Conservation (phyloP, 2,329 filamentous ascomycete genomes). For the Neoascochyta sp. region DNA sequence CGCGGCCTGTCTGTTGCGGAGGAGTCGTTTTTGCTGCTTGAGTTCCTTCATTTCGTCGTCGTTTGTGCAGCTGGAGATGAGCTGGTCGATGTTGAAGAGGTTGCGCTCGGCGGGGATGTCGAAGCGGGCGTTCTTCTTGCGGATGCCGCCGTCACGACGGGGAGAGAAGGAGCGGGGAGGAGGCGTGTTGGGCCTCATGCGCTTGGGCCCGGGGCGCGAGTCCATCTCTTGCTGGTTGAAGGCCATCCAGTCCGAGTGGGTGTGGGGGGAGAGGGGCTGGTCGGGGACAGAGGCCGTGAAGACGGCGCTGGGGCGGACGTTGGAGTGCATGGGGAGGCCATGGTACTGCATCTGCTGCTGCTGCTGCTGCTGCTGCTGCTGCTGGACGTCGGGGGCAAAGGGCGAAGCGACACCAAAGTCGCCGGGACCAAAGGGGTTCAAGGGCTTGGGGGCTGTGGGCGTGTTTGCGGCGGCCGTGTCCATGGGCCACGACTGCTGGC, state of each 20-base stretch:
- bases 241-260: slow-evolving; percentile 57
- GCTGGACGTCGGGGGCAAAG: slow-evolving; percentile 43
- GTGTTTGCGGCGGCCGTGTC: slow-evolving; percentile 69
- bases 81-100: slow-evolving; percentile 87
- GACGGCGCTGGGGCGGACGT: slow-evolving; percentile 48
- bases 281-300: slow-evolving; percentile 45
- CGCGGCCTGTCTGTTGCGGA: slow-evolving; percentile 96
- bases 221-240: slow-evolving; percentile 51
- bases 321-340: slow-evolving; percentile 36
- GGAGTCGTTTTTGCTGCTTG: slow-evolving; percentile 93
- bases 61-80: slow-evolving; percentile 83
- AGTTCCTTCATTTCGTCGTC: slow-evolving; percentile 96
- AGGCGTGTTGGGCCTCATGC: slow-evolving; percentile 63
- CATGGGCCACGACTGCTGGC: slow-evolving; percentile 58
- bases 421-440: slow-evolving; percentile 57
- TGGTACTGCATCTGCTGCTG: slow-evolving; percentile 40
- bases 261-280: slow-evolving; percentile 58
- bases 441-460: slow-evolving; percentile 68
- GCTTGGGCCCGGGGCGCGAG: slow-evolving; percentile 47
- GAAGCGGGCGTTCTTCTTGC: slow-evolving; percentile 98
- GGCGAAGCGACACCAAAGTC: slow-evolving; percentile 49
- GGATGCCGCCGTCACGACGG: slow-evolving; percentile 76
- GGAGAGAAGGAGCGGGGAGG: slow-evolving; percentile 72
- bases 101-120: slow-evolving; percentile 94
- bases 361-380: slow-evolving; percentile 40